phyloP scores from a whole-genome alignment of 148 eudicot species.

The Chenopodium suecicum region DNA sequence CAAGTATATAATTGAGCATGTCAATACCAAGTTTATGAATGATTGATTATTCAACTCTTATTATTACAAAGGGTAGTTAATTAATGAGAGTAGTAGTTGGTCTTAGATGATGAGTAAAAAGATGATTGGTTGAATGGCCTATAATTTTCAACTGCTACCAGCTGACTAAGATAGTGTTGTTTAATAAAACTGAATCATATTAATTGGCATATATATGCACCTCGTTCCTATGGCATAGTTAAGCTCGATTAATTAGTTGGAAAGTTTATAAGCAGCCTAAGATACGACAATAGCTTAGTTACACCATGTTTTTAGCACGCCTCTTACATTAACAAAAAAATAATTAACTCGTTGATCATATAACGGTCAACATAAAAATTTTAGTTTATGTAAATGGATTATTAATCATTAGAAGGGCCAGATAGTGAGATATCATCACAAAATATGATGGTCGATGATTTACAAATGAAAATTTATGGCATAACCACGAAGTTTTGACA shows the following conservation, averaged over 20 bases:
- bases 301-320: slow-evolving; percentile 3
- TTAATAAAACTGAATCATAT: background rate
- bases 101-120: background rate
- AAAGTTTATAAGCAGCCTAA: background rate
- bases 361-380: slow-evolving; percentile 12
- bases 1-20: no score
- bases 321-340: background rate
- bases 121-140: background rate
- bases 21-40: no score
- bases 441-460: no score
- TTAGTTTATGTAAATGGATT: background rate
- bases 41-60: no score
- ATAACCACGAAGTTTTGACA: no score
- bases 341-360: background rate
- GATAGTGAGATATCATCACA: no score
- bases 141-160: slow-evolving; percentile 12
- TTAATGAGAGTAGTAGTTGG: background rate
- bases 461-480: no score
- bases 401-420: no score
- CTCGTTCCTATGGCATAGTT: background rate
- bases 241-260: slow-evolving; percentile 1
- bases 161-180: slow-evolving; percentile 16
- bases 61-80: no score
- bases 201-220: background rate
- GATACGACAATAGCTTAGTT: slow-evolving; percentile 13